These are phyloP conservation scores for Pseudopediastrum boryanum DNA, from an alignment of 139 green algal species.

Conservation along the genomic window DNA sequence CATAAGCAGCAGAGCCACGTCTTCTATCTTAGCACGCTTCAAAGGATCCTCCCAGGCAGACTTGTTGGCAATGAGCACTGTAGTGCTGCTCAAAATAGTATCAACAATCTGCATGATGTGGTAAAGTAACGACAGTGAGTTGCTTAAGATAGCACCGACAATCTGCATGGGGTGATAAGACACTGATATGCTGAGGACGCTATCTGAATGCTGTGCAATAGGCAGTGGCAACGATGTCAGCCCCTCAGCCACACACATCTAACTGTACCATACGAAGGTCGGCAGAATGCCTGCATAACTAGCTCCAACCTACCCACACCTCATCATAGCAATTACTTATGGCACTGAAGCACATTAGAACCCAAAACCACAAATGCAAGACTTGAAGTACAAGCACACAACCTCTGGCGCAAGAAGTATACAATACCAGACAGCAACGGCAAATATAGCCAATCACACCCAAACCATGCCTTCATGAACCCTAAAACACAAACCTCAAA, in stretches of 20 bases:
- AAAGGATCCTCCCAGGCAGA: constrained; percentile 40
- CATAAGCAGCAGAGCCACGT: constrained; percentile 44
- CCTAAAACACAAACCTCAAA: background rate
- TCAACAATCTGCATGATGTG: constrained; percentile 27
- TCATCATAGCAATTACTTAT: background rate
- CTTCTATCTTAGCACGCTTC: constrained; percentile 52
- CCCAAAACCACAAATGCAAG: background rate
- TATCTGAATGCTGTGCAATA: background rate
- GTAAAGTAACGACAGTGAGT: background rate
- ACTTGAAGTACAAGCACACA: background rate
- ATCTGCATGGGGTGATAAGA: background rate
- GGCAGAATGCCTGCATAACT: no score
- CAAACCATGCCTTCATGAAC: background rate
- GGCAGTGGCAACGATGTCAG: background rate
- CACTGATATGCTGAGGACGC: background rate
- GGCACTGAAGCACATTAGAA: no score
- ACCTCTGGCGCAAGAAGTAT: background rate
- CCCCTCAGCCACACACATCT: background rate
- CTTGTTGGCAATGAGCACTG: constrained; percentile 46
- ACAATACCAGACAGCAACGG: no score
- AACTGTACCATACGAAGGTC: no score
- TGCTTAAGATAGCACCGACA: background rate
- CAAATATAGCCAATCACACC: no score
- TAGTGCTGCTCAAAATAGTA: constrained; percentile 45
- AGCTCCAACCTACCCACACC: background rate